Evolutionary conservation across 257 asterid species (phyloP), one percentile per base, ranked within the genome.

Genomic region (Gardenia jasminoides): DNA sequence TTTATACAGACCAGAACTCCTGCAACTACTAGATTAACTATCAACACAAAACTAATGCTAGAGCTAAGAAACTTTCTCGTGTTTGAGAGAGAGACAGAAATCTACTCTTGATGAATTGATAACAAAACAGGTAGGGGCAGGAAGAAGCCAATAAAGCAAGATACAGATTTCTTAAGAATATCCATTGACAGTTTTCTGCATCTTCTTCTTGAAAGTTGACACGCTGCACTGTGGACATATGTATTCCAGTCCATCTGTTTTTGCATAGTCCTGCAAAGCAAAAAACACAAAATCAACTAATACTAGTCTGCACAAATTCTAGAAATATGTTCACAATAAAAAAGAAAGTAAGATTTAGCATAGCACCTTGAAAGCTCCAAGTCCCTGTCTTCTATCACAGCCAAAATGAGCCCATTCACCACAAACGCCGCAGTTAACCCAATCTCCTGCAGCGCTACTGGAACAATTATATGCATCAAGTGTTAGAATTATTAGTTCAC

Each of bases 401-500:
- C 99, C 99, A 69, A 96, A 93, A 87, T 96, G 99, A 5, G 99
- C 99, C 99, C 99, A 93, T 88, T 96, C 99, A 65, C 99, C 99
- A 54, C 99, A 96, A 68, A 93, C 82, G 24, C 99, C 97, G 31
- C 99, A 96, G 87, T 96, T 96, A 30, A 96, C 99, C 99, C 99
- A 96, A 79, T 96, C 99, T 72, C 99, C 99, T 3, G 99, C 97
- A 0, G 99, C 99, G 67, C 99, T 96, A 93, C 99, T 96, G 97
- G 48, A 78, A 69, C 75, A 84, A 48, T 75, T 72, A 73, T 8
- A 15, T 81, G 74, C 72, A 59, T 48, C 52, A 36, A 72, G 74
- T 77, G 79, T 91, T 85, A 93, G 90, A 46, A 76, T 30, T 67
- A 26, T 19, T 41, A 61, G 41, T 54, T 43, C 65, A n/a, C 0